Percentiles rank a stretch among this genome's conserved stretches.
Conservation (phyloP, 208 protist genomes). For the Leptomonas seymouri region DNA sequence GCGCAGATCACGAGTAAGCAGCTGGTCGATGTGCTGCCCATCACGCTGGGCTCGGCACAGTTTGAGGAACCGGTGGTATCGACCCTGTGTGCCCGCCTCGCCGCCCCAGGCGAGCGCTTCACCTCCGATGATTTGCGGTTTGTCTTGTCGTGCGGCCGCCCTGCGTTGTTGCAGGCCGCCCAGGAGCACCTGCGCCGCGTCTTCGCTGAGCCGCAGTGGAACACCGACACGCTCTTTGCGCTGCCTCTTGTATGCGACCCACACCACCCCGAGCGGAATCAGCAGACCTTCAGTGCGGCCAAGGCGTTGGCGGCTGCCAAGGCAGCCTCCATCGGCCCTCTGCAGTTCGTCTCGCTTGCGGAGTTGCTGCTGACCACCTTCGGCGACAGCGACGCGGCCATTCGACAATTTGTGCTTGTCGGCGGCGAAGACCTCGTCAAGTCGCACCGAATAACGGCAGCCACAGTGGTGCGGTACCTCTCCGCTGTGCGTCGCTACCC, state of each 20-base stretch:
- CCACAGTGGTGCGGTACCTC: constrained; percentile 62
- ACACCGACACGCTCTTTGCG: constrained; percentile 68
- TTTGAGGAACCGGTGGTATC: constrained; percentile 46
- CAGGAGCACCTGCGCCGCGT: constrained; percentile 51
- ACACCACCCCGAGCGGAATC: constrained; percentile 22
- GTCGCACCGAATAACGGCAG: constrained; percentile 14
- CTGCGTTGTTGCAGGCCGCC: constrained; percentile 46
- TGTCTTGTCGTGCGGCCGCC: constrained; percentile 45
- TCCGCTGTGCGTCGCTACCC: constrained; percentile 49
- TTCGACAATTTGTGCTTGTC: constrained; percentile 50
- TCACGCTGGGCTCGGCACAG: constrained; percentile 35
- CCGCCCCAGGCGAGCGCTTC: constrained; percentile 45
- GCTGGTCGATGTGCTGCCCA: constrained; percentile 69
- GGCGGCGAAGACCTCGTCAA: constrained; percentile 60
- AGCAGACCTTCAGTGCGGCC: constrained; percentile 16
- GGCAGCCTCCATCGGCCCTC: constrained; percentile 56
- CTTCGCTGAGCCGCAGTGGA: constrained; percentile 73
- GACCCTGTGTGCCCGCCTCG: constrained; percentile 53
- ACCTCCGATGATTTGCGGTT: constrained; percentile 69
- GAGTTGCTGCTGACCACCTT: constrained; percentile 66
- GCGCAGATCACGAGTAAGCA: constrained; percentile 57
- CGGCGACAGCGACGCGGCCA: constrained; percentile 45
- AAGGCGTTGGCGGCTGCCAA: constrained; percentile 73
- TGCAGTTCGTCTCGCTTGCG: constrained; percentile 75
- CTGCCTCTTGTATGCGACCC: constrained; percentile 53